Evolutionary conservation across 441 rosid species (phyloP), one percentile per base, ranked within the genome.

Genomic region (Eruca vesicaria): DNA sequence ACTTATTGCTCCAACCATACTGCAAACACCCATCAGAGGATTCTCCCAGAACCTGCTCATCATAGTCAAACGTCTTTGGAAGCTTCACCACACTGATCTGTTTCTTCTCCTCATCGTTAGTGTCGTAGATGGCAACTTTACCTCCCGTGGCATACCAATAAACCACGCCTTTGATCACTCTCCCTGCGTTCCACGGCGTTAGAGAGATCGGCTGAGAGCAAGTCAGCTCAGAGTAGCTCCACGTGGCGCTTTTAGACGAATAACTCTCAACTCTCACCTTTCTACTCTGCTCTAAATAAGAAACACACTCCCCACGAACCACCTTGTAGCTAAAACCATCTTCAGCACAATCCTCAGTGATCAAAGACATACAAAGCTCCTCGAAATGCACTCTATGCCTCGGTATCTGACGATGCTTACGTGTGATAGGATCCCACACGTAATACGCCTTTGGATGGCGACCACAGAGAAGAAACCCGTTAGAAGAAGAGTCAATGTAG

Each of bases 361-460:
- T 69, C 74, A 88, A 82, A 6, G 90, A 86, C 89, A 84, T 85
- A 71, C 86, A 84, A 79, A 88, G 74, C 62, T 85, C 87, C 21
- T 76, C 74, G 35, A 86, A 86, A 78, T 84, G 79, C 19, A 85
- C 89, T 16, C 90, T 83, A 4, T 82, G 89, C 63, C 43, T 79
- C 4, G 90, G 93, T 26, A 88, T 81, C 74, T 81, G 68, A 59
- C 77, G 61, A 53, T 63, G 69, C 31, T 82, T 45, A 58, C 56
- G 70, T 9, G 87, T 81, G 23, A 36, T 20, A 0, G 82, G 86
- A 80, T 88, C 82, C 86, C 86, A 88, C 57, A 86, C 68, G 84
- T 66, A 85, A 72, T 86, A 88, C 61, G 84, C 68, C 76, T 82
- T 88, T 2, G 92, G 90, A 78, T 88, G 90, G 18, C 90, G 86